Base-by-base conservation (phyloP, 2,329 filamentous ascomycete genomes). In the Fusarium luffae region DNA sequence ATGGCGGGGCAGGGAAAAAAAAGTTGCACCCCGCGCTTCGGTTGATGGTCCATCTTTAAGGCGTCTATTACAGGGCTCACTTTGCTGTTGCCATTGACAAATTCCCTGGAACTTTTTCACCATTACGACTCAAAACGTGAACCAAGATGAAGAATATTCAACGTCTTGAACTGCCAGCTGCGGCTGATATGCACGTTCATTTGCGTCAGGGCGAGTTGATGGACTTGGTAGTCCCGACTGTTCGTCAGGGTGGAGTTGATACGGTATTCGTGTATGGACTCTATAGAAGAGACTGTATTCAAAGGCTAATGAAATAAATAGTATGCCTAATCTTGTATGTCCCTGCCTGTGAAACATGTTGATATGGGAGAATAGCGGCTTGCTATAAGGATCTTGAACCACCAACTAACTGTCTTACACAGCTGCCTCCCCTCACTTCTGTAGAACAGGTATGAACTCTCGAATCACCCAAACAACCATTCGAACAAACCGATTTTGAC, bases 161-260 rank as follows among this genome's bases (percentile, higher is more conserved):
- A 37, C 72, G 76, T 34, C 66, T 86, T 44, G 85, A 88, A 81
- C 83, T 92, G 74, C 88, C 89, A 51, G 85, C 89, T 23, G 83
- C 88, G 66, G 89, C 89, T 54, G 90, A 92, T 79, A 88, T 91
- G 80, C 89, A 90, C 74, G 90, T 93, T 73, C 91, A 93, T 79
- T 82, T 93, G 71, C 88, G 91, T 30, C 88, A 93, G 78, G 90
- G 86, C 21, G 82, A 86, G 62, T 86, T 89, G 83, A 89, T 90
- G 85, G 82, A 88, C 63, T 74, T 84, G 34, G 85, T 87, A 23
- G 81, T 81, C 46, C 84, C 85, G 40, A 83, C 82, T 19, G 78
- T 87, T 65, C 84, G 85, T 54, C 78, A 84, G 63, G 90, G 90
- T 70, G 91, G 90, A 51, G 88, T 91, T 69, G 88, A 92, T 75